phyloP scores from a whole-genome alignment of 129 eudicot species.

The Flaveria brownii region DNA sequence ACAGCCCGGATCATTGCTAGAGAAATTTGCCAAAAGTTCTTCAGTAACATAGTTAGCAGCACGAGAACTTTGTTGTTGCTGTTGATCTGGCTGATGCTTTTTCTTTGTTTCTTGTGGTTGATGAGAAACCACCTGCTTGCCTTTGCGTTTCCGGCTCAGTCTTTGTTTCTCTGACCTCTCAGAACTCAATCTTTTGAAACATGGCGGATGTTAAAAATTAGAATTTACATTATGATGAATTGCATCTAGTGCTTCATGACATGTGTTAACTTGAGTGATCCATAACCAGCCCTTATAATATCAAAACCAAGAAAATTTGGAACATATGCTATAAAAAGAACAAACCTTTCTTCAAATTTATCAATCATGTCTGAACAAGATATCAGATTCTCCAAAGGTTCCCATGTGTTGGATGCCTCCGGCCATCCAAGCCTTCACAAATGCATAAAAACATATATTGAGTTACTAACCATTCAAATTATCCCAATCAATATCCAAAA shows the following conservation, averaged over 20 bases:
- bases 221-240: neutral
- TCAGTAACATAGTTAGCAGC: slow-evolving; percentile 45
- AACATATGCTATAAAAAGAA: slow-evolving; percentile 9
- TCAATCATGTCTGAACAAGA: slow-evolving; percentile 50
- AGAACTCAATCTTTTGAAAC: neutral
- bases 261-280: slow-evolving; percentile 12
- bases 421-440: slow-evolving; percentile 89
- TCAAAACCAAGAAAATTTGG: neutral
- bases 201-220: neutral
- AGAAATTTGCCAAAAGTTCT: slow-evolving; percentile 36
- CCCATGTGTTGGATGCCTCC: slow-evolving; percentile 86
- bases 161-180: slow-evolving; percentile 6
- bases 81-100: slow-evolving; percentile 39
- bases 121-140: slow-evolving; percentile 40
- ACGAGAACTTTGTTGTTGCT: slow-evolving; percentile 44
- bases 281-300: neutral
- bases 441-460: slow-evolving; percentile 13
- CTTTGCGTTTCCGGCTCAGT: slow-evolving; percentile 47
- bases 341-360: slow-evolving; percentile 32
- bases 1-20: neutral
- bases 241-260: slow-evolving; percentile 6
- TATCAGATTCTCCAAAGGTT: slow-evolving; percentile 67
- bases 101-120: slow-evolving; percentile 53
- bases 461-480: slow-evolving; percentile 1
- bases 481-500: neutral